Percentiles rank a stretch among this genome's conserved stretches.
phyloP scores from a whole-genome alignment of 2,329 filamentous ascomycete genomes.

The Aspergillus ochraceus region DNA sequence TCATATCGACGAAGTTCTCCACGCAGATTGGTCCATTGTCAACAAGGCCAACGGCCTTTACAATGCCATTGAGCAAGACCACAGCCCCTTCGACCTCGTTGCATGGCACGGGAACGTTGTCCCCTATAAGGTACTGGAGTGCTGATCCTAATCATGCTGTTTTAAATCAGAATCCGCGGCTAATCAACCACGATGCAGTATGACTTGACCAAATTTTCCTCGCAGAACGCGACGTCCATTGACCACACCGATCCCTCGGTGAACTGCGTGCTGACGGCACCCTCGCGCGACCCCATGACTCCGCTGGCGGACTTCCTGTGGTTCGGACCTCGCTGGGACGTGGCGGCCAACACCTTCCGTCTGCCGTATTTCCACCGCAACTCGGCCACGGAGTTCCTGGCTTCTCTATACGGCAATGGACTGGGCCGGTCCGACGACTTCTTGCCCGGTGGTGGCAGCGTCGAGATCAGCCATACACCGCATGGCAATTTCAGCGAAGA shows the following conservation, averaged over 20 bases:
- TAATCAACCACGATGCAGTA: constrained; percentile 19
- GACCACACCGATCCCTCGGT: constrained; percentile 45
- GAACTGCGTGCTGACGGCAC: constrained; percentile 43
- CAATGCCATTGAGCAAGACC: constrained; percentile 56
- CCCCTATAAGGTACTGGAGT: constrained; percentile 45
- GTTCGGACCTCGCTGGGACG: constrained; percentile 37
- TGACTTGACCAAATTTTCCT: constrained; percentile 42
- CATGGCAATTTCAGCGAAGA: constrained; percentile 42
- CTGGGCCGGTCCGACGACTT: constrained; percentile 30
- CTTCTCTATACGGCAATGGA: constrained; percentile 28
- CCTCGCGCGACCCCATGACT: constrained; percentile 35
- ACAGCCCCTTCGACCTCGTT: constrained; percentile 70
- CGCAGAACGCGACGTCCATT: constrained; percentile 37
- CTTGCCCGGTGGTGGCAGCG: constrained; percentile 27
- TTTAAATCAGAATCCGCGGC: constrained; percentile 28
- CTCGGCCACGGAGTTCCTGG: constrained; percentile 41
- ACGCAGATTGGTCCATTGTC: constrained; percentile 61
- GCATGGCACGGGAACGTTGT: constrained; percentile 71
- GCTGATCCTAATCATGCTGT: not conserved
- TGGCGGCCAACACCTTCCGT: constrained; percentile 37
- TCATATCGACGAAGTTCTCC: constrained; percentile 54
- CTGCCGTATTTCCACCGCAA: constrained; percentile 47
- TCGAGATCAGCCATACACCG: constrained; percentile 29
- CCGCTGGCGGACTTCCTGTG: constrained; percentile 41
- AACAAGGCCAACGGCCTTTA: constrained; percentile 62